A percentile compares a stretch with the other conserved stretches of the same genome.
These are phyloP conservation scores for Musa schizocarpa DNA, from an alignment of 176 grass and related monocot genomes.

Conservation along the genomic window DNA sequence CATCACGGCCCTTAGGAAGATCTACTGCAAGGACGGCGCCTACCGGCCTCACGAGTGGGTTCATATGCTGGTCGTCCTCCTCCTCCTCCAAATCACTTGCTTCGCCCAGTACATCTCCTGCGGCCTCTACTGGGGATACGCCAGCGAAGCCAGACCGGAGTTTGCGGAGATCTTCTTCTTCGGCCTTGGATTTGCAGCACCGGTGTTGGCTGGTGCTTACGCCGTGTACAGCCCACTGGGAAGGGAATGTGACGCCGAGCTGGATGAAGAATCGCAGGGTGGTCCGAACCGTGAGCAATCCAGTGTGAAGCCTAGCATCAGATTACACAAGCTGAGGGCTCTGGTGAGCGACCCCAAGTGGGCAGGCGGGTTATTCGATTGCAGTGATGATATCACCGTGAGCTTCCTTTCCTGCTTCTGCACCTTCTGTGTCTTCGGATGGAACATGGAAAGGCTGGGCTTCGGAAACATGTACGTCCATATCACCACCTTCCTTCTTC, in stretches of 20 bases:
- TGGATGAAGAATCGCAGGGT: constrained; percentile 7
- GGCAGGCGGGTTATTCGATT: constrained; percentile 50
- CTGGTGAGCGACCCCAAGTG: constrained; percentile 48
- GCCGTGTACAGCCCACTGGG: constrained; percentile 51
- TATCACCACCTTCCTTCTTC: constrained; percentile 45
- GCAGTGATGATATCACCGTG: neutral
- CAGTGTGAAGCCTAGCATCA: neutral
- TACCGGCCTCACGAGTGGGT: constrained; percentile 23
- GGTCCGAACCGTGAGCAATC: neutral
- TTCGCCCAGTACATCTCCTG: constrained; percentile 48
- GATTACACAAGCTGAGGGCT: neutral
- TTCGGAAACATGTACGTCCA: constrained; percentile 65
- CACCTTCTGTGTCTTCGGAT: constrained; percentile 66
- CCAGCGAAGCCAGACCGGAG: constrained; percentile 27
- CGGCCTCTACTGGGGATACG: constrained; percentile 60
- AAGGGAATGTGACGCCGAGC: neutral
- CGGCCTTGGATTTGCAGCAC: constrained; percentile 32
- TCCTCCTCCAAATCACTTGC: constrained; percentile 57
- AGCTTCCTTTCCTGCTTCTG: constrained; percentile 44
- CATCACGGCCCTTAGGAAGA: constrained; percentile 36
- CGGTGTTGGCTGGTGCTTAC: constrained; percentile 44
- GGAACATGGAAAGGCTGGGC: constrained; percentile 70
- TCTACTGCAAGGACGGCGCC: constrained; percentile 41
- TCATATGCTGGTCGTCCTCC: constrained; percentile 48
- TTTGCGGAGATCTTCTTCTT: constrained; percentile 36